phyloP scores from a whole-genome alignment of 2,329 filamentous ascomycete species.

The Verticillium albo-atrum region DNA sequence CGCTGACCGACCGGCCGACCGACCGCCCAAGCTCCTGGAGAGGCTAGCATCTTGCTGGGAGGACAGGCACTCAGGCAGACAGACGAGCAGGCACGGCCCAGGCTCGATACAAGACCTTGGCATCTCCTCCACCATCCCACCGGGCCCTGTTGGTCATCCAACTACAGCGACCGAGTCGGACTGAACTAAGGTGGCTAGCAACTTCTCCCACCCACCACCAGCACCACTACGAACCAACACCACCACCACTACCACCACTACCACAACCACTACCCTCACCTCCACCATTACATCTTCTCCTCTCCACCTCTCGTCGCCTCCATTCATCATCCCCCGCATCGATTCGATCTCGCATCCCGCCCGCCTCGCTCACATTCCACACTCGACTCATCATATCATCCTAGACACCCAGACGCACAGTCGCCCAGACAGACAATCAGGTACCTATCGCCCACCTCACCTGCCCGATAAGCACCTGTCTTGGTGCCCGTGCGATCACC shows the following conservation, averaged over 20 bases:
- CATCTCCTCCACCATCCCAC: not conserved
- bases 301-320: constrained; percentile 2
- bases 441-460: not conserved
- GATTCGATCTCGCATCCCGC: not conserved
- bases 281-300: not conserved
- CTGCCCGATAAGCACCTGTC: not conserved
- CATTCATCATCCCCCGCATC: constrained; percentile 5
- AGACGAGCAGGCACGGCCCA: not conserved
- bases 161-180: not conserved
- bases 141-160: not conserved
- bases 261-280: not conserved
- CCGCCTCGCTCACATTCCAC: not conserved
- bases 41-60: no score
- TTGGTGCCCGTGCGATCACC: not conserved
- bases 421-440: not conserved
- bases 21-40: not conserved
- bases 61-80: no score
- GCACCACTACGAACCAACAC: not conserved
- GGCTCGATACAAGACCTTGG: not conserved
- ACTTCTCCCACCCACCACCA: not conserved
- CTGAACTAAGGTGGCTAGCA: not conserved
- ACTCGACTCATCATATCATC: not conserved
- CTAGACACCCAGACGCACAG: not conserved
- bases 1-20: not conserved
- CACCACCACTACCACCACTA: not conserved